These are phyloP conservation scores for Hydnum rufescens DNA, from an alignment of 768 basidiomycete species.

Conservation along the genomic window DNA sequence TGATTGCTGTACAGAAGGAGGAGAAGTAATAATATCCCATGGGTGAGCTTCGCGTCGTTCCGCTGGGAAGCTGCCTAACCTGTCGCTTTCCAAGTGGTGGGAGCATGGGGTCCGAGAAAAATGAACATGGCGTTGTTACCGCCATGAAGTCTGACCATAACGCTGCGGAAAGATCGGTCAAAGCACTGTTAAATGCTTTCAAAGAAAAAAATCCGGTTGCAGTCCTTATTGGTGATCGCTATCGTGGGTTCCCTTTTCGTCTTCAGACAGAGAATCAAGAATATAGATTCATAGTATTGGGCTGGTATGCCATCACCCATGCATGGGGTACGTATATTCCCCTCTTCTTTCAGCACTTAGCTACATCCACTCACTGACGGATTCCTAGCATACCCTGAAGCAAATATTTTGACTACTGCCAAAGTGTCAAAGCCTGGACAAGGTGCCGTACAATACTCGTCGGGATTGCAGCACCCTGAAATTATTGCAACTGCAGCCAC, in stretches of 20 bases:
- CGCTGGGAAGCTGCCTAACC: neutral
- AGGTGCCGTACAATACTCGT: no score
- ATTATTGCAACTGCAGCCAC: no score
- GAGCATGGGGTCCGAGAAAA: slow-evolving; percentile 27
- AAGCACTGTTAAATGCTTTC: slow-evolving; percentile 40
- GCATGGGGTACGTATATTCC: slow-evolving; percentile 36
- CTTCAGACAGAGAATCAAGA: neutral
- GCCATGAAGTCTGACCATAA: neutral
- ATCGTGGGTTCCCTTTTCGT: slow-evolving; percentile 46
- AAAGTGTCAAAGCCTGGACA: neutral
- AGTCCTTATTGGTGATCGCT: slow-evolving; percentile 53
- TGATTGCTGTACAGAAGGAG: slow-evolving; percentile 42
- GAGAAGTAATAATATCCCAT: slow-evolving; percentile 63
- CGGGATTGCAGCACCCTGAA: no score
- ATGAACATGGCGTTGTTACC: slow-evolving; percentile 27
- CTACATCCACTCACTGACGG: no score
- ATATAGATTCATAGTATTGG: slow-evolving; percentile 31
- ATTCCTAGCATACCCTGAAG: slow-evolving; percentile 1
- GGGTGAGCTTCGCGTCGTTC: slow-evolving; percentile 34
- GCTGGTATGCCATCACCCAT: slow-evolving; percentile 51
- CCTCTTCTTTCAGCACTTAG: no score
- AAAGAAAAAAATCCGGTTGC: slow-evolving; percentile 35
- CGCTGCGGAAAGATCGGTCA: neutral
- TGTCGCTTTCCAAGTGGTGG: neutral
- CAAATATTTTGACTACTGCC: no score